Percentiles rank a stretch among this genome's conserved stretches.
phyloP scores from a whole-genome alignment of 257 asterid species.

The Salvia miltiorrhiza region DNA sequence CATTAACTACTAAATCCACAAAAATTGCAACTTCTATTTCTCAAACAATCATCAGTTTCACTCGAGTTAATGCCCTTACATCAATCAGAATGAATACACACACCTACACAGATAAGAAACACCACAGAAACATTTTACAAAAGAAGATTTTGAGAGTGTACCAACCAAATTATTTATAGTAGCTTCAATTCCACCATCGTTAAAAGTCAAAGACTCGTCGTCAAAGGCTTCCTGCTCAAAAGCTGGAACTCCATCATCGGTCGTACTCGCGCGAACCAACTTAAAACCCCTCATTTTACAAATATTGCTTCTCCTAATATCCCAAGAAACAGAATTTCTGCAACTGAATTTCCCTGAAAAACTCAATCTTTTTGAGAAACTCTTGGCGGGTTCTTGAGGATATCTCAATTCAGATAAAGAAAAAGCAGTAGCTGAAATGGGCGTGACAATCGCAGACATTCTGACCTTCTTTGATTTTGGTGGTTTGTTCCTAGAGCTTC shows the following conservation, averaged over 20 bases:
- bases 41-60: not conserved
- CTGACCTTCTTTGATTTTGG: not conserved
- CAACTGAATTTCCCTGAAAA: slow-evolving; percentile 13
- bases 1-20: not conserved
- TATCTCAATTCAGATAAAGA: slow-evolving; percentile 9
- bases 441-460: slow-evolving; percentile 38
- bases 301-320: not conserved
- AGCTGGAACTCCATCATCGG: slow-evolving; percentile 34
- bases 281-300: slow-evolving; percentile 27
- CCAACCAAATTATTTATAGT: slow-evolving; percentile 57
- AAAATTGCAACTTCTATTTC: not conserved
- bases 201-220: slow-evolving; percentile 27
- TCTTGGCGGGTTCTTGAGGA: slow-evolving; percentile 13
- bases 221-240: slow-evolving; percentile 53
- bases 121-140: not conserved
- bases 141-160: slow-evolving; percentile 13
- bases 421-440: slow-evolving; percentile 14
- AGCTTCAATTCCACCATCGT: slow-evolving; percentile 43
- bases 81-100: not conserved
- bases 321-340: slow-evolving; percentile 28
- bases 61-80: not conserved
- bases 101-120: not conserved
- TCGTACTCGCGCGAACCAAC: slow-evolving; percentile 13
- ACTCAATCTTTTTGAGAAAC: slow-evolving; percentile 23
- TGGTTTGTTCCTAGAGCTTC: slow-evolving; percentile 5